Evolutionary conservation across 1,284 basidiomycete species (phyloP).

Genomic region (Ustilago trichophora): DNA sequence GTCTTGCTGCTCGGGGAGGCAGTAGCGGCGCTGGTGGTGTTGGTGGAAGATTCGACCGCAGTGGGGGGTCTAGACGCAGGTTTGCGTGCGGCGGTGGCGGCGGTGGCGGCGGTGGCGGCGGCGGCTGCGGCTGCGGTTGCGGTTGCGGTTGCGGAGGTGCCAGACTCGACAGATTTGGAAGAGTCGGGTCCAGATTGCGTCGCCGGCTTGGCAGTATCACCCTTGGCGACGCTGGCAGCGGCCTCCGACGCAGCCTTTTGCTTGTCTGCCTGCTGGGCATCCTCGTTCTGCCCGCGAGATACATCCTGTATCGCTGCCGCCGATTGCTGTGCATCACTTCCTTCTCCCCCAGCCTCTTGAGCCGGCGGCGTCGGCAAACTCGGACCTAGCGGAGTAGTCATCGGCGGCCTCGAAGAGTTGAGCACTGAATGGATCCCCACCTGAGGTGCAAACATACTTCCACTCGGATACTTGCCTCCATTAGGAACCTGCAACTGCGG

Average conservation of each 20-base stretch:
- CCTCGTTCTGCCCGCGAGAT: background rate
- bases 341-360: no score
- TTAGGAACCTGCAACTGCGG: slow-evolving; percentile 11
- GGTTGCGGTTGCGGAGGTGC: no score
- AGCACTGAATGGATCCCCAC: slow-evolving; percentile 55
- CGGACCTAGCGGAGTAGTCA: slow-evolving; percentile 45
- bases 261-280: background rate
- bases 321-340: background rate
- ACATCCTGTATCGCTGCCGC: background rate
- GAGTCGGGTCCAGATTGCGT: no score
- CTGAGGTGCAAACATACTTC: slow-evolving; percentile 55
- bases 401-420: slow-evolving; percentile 29
- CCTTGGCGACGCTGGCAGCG: background rate
- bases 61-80: background rate
- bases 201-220: background rate
- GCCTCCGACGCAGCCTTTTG: no score
- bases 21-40: slow-evolving; percentile 4
- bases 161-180: no score
- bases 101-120: background rate
- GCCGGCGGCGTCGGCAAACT: slow-evolving; percentile 3
- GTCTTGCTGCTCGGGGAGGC: slow-evolving; percentile 16
- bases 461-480: slow-evolving; percentile 34
- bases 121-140: background rate
- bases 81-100: background rate
- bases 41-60: no score